Evolutionary conservation across 305 asterid species (phyloP).

Genomic region (Solanum hybrid): DNA sequence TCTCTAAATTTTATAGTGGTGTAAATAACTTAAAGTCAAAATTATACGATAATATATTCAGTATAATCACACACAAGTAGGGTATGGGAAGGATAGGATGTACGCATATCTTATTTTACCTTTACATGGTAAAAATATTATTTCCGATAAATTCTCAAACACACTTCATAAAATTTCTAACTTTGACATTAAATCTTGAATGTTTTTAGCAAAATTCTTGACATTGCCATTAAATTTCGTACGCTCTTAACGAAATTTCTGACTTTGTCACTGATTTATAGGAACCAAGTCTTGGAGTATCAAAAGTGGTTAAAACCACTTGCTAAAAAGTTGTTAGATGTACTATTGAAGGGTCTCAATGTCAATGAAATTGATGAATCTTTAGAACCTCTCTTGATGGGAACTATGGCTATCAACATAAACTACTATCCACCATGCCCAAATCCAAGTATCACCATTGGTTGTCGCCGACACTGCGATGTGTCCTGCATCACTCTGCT

Average conservation of each 20-base stretch:
- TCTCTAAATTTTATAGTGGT: background rate
- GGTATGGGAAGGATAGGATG: rapidly evolving
- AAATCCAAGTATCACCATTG: conserved; percentile 5
- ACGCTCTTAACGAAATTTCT: too few species aligned
- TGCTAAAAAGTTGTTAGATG: background rate
- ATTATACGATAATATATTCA: background rate
- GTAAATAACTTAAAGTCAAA: background rate
- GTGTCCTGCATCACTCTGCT: conserved; percentile 2
- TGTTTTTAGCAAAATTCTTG: background rate
- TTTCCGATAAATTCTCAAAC: background rate
- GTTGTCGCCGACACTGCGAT: background rate
- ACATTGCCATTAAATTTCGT: background rate
- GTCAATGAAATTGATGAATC: conserved; percentile 2
- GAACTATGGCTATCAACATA: background rate
- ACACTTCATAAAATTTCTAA: rapidly evolving
- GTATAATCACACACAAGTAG: background rate
- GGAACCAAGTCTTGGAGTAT: background rate
- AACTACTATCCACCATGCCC: conserved; percentile 10
- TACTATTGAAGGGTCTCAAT: background rate
- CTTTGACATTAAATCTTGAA: background rate
- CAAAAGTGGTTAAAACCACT: background rate
- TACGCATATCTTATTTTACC: background rate
- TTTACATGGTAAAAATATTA: rapidly evolving
- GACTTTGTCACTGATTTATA: background rate
- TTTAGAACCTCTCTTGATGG: conserved; percentile 4